Evolutionary conservation across 2,329 filamentous ascomycete species (phyloP).

Genomic region (Colletotrichum sidae): DNA sequence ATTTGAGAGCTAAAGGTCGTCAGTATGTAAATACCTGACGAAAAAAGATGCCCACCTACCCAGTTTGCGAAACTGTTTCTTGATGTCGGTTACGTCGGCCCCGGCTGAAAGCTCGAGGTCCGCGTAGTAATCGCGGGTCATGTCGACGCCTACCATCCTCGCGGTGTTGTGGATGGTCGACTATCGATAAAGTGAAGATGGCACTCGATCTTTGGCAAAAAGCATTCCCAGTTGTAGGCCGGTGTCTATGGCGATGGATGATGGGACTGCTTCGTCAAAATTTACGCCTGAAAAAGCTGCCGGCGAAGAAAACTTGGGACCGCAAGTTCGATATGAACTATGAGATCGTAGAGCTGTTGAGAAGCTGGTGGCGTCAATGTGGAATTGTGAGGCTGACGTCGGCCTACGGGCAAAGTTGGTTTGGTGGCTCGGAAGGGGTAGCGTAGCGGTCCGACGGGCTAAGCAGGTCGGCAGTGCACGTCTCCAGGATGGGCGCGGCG

Average conservation of each 20-base stretch:
- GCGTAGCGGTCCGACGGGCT: no score
- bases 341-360: no score
- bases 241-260: neutral
- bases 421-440: no score
- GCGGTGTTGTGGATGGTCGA: conserved; percentile 27
- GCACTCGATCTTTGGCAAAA: conserved; percentile 4
- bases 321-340: no score
- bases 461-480: no score
- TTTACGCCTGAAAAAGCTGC: no score
- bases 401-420: no score
- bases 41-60: conserved; percentile 56
- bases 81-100: conserved; percentile 80
- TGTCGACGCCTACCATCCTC: conserved; percentile 76
- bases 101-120: conserved; percentile 79
- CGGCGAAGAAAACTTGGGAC: no score
- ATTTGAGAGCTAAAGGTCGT: conserved; percentile 75
- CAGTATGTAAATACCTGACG: conserved; percentile 37
- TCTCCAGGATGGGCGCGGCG: no score
- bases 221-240: conserved; percentile 17
- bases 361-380: no score
- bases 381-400: no score
- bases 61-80: conserved; percentile 87
- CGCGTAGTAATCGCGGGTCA: conserved; percentile 83
- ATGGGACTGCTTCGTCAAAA: no score
- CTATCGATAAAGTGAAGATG: conserved; percentile 3